Percentiles rank a stretch among this genome's conserved stretches.
phyloP scores from a whole-genome alignment of 2,329 filamentous ascomycete species.

The Capronia epimyces region DNA sequence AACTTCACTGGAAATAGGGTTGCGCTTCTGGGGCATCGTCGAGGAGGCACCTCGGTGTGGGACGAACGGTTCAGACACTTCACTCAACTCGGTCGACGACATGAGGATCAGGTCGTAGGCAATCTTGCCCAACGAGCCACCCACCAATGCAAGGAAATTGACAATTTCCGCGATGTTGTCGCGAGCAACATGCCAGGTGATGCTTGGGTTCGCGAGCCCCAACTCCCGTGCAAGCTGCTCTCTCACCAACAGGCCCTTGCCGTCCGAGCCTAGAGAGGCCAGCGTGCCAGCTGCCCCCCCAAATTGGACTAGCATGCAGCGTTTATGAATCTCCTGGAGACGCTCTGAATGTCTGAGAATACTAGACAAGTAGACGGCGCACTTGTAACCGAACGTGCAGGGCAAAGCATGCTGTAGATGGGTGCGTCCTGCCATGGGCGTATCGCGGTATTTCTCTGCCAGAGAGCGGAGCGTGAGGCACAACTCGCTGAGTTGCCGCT shows the following conservation, averaged over 20 bases:
- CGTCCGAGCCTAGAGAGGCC: constrained; percentile 47
- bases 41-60: constrained; percentile 51
- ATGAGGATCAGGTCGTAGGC: constrained; percentile 54
- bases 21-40: constrained; percentile 57
- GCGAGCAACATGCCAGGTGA: constrained; percentile 55
- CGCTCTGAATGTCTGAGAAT: constrained; percentile 47
- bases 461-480: constrained; percentile 42
- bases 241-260: constrained; percentile 47
- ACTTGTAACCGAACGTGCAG: constrained; percentile 55
- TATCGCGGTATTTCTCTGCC: constrained; percentile 45
- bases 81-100: constrained; percentile 52
- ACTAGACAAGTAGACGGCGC: constrained; percentile 50
- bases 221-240: constrained; percentile 47
- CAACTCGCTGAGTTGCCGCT: constrained; percentile 42
- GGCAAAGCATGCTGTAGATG: constrained; percentile 55
- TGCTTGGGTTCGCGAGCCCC: constrained; percentile 45
- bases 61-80: constrained; percentile 53
- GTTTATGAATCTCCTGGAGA: constrained; percentile 43
- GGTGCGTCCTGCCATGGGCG: constrained; percentile 54
- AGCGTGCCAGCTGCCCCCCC: constrained; percentile 54
- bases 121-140: constrained; percentile 51
- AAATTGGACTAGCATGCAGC: constrained; percentile 51
- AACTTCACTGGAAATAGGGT: constrained; percentile 54
- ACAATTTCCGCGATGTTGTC: constrained; percentile 51
- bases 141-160: constrained; percentile 51